Base-by-base conservation (phyloP, 352 stramenopile genomes). In the Salisapilia sapeloensis region DNA sequence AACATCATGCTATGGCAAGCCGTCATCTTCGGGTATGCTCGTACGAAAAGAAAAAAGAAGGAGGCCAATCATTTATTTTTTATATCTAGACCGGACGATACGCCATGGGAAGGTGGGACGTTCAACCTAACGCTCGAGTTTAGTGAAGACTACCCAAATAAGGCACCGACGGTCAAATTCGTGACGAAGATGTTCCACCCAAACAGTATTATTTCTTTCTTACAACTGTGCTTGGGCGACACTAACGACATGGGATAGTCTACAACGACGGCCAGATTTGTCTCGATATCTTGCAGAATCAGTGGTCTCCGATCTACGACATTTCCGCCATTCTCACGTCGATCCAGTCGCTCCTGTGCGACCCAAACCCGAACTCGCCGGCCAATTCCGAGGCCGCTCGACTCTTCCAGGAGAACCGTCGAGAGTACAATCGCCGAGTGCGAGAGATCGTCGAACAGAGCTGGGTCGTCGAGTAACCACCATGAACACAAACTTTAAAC, bases 131-230 rank as follows among this genome's bases (percentile, higher is more conserved):
- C 94, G 30, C 74, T 99, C 29, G 89, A 98, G 58, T 99, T 99
- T 53, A 95, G 85, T 28, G 95, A 99, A 56, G 95, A 99, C 45
- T 99, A 99, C 61, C 96, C 96, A n/a, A 99, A 99, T 70, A 99
- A 99, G 60, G 87, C 95, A 23, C 92, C 92, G 6, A 81, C 76
- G 7, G 94, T 99, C 29, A 89, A 93, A 29, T 99, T 99, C 56
- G 76, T 98, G 28, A 98, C 95, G 9, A 96, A 97, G 61, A 97
- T 99, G 75, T 99, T 98, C 60, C 96, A 99, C 60, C 95, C 96
- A 8, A 99, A 99, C 64, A 98, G 67, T 83, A 62, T 33, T 62
- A 44, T 3, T 32, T 32, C 6, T 10, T 16, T 27, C 14, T 14
- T 19, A 28, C 27, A 31, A 12, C 16, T 19, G 6, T 31, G 8